A percentile compares a stretch with the other conserved stretches of the same genome.
Conservation (phyloP, 2,329 filamentous ascomycete species). For the Lasiodiplodia citricola region DNA sequence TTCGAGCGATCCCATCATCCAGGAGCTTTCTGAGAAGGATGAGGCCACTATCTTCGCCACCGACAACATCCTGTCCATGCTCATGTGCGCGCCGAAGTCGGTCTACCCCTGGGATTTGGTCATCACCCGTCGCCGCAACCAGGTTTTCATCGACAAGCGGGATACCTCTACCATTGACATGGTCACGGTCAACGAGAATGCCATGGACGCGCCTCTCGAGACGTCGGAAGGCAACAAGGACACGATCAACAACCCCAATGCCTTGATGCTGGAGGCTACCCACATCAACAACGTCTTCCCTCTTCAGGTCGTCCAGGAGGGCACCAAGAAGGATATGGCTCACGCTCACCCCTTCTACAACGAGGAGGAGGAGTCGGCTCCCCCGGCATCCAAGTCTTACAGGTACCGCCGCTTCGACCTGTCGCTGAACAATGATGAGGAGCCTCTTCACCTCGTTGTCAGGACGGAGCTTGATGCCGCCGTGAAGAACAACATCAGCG, state of each 20-base stretch:
- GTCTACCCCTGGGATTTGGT: constrained; percentile 99
- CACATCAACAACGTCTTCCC: constrained; percentile 99
- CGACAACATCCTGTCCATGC: constrained; percentile 96
- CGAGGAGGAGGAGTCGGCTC: constrained; percentile 87
- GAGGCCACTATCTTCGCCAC: constrained; percentile 97
- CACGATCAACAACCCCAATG: constrained; percentile 88
- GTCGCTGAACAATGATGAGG: constrained; percentile 86
- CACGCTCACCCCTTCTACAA: constrained; percentile 99
- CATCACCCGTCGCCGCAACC: constrained; percentile 89
- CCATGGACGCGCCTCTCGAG: constrained; percentile 91
- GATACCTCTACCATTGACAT: constrained; percentile 94
- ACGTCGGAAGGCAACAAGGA: constrained; percentile 92
- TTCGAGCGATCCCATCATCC: constrained; percentile 92
- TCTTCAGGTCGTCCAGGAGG: constrained; percentile 90
- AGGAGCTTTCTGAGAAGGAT: constrained; percentile 93
- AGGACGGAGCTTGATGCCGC: constrained; percentile 95
- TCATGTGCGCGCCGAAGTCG: constrained; percentile 96
- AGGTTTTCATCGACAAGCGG: constrained; percentile 98
- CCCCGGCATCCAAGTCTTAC: constrained; percentile 95
- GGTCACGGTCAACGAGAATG: constrained; percentile 99
- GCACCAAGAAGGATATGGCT: constrained; percentile 79
- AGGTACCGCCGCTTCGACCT: constrained; percentile 98
- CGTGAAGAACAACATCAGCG: constrained; percentile 90
- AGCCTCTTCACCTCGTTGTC: constrained; percentile 90
- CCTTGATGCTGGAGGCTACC: constrained; percentile 94